phyloP scores from a whole-genome alignment of 306 rosid species.

The Elaeagnus macrophylla region DNA sequence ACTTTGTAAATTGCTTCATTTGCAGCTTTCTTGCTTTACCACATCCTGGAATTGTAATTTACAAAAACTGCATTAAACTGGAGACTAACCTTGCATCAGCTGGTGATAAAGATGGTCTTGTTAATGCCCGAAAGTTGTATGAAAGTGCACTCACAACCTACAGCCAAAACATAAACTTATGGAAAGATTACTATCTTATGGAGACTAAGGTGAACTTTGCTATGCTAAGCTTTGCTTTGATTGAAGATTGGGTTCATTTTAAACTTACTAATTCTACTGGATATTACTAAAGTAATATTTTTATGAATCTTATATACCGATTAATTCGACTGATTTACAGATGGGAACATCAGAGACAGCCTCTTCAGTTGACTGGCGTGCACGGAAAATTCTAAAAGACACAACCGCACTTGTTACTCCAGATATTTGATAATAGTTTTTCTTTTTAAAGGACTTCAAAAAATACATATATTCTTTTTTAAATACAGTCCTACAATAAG shows the following conservation, averaged over 20 bases:
- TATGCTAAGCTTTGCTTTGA: not conserved
- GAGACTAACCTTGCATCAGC: constrained; percentile 62
- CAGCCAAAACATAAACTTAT: constrained; percentile 54
- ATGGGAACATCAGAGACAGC: constrained; percentile 78
- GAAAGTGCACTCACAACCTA: constrained; percentile 67
- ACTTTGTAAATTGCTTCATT: constrained; percentile 15
- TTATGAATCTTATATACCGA: not conserved
- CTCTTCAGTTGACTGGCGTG: constrained; percentile 58
- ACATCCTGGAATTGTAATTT: constrained; percentile 69
- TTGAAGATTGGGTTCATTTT: not conserved
- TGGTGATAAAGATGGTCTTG: constrained; percentile 62
- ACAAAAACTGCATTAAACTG: constrained; percentile 62
- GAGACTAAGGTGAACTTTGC: constrained; percentile 57
- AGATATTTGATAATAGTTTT: constrained; percentile 24
- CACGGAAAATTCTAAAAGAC: constrained; percentile 63
- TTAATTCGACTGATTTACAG: constrained; percentile 31
- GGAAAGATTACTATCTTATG: constrained; percentile 62
- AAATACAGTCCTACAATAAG: no score
- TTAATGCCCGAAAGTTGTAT: constrained; percentile 56
- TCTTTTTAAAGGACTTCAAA: constrained; percentile 18
- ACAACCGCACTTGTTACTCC: constrained; percentile 31
- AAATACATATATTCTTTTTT: not conserved
- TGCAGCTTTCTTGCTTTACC: constrained; percentile 77
- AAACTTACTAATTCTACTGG: no score
- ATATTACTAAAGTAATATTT: not conserved